These are phyloP conservation scores for Pharus latifolius DNA, from an alignment of 176 grass and related monocot genomes.

Conservation along the genomic window DNA sequence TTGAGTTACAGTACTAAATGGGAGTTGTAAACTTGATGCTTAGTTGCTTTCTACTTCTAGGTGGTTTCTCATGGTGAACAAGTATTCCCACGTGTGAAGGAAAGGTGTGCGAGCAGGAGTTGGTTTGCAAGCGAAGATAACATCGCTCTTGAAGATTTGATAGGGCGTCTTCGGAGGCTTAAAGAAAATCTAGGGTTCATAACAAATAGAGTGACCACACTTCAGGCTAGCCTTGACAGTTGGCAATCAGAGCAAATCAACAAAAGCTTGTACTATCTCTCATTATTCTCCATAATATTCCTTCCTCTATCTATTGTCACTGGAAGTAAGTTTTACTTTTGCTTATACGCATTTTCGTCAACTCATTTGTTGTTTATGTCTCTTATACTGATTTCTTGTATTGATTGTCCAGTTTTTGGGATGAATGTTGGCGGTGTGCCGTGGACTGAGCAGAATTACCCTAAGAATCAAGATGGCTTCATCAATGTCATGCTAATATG, in stretches of 20 bases:
- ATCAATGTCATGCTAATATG: constrained; percentile 85
- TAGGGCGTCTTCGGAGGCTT: constrained; percentile 71
- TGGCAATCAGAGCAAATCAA: constrained; percentile 97
- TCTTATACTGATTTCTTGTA: constrained; percentile 1
- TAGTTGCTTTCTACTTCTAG: constrained; percentile 15
- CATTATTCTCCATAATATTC: constrained; percentile 85
- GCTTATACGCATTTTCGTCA: not conserved
- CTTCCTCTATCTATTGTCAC: constrained; percentile 91
- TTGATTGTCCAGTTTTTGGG: constrained; percentile 53
- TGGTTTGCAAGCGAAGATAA: constrained; percentile 70
- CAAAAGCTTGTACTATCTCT: constrained; percentile 85
- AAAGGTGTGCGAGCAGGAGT: constrained; percentile 64
- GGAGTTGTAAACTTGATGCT: not conserved
- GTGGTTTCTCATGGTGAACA: constrained; percentile 92
- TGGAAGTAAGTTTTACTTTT: constrained; percentile 38
- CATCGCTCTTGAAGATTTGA: constrained; percentile 64
- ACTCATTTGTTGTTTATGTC: not conserved
- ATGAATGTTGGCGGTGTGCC: constrained; percentile 96
- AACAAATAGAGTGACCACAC: constrained; percentile 63
- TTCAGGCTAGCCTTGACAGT: constrained; percentile 90
- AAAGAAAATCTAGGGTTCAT: constrained; percentile 92
- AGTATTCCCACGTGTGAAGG: constrained; percentile 85
- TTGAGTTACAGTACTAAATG: not conserved
- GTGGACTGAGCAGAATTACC: constrained; percentile 73
- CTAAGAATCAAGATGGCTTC: constrained; percentile 60